Conservation (phyloP, 257 asterid genomes). For the Fraxinus pennsylvanica region DNA sequence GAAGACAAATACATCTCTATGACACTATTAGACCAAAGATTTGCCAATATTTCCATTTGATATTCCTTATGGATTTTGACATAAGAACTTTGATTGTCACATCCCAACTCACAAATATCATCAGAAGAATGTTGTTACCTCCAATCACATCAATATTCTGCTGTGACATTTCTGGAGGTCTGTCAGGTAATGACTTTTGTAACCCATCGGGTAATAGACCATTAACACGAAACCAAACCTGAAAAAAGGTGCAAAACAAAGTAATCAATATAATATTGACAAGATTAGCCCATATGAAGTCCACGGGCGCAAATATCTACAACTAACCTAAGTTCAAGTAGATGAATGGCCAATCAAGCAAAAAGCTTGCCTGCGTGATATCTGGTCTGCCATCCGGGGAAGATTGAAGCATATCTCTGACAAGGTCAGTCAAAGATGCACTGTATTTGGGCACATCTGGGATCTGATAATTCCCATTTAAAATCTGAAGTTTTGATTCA, state of each 20-base stretch:
- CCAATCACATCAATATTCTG: constrained; percentile 50
- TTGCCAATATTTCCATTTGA: background rate
- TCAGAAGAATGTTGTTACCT: constrained; percentile 40
- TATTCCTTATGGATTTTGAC: background rate
- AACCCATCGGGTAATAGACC: constrained; percentile 68
- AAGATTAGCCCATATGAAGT: constrained; percentile 51
- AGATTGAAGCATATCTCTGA: constrained; percentile 82
- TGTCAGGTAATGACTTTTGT: constrained; percentile 83
- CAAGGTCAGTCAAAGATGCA: constrained; percentile 64
- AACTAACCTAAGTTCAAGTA: constrained; percentile 80
- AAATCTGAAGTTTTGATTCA: constrained; percentile 92
- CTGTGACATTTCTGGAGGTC: constrained; percentile 71
- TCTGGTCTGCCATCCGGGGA: constrained; percentile 91
- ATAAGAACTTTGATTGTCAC: background rate
- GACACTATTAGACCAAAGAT: background rate
- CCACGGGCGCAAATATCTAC: constrained; percentile 64
- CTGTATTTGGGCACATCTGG: constrained; percentile 90
- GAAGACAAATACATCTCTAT: background rate
- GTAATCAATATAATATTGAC: constrained; percentile 34
- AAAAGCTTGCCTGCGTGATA: constrained; percentile 98
- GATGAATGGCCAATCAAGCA: constrained; percentile 91
- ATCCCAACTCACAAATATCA: constrained; percentile 17
- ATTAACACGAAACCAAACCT: constrained; percentile 98
- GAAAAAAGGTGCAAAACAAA: constrained; percentile 32
- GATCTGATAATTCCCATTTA: constrained; percentile 88